phyloP scores from a whole-genome alignment of 2,329 filamentous ascomycete genomes.

The Zymoseptoria pseudotritici region DNA sequence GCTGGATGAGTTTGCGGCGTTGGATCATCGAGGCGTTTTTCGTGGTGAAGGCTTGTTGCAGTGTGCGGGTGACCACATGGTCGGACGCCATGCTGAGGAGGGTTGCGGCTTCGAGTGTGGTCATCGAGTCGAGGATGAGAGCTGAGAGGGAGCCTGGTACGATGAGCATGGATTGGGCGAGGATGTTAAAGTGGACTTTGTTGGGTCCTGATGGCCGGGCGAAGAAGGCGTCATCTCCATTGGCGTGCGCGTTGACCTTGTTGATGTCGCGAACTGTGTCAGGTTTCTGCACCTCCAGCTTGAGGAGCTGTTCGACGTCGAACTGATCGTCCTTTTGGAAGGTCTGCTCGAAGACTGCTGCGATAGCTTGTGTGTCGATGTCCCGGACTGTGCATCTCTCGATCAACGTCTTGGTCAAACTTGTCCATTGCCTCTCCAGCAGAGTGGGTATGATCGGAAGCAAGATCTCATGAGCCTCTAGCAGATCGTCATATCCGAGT shows the following conservation, averaged over 20 bases:
- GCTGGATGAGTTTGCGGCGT: slow-evolving; percentile 56
- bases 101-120: slow-evolving; percentile 44
- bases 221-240: slow-evolving; percentile 10
- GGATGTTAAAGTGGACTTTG: slow-evolving; percentile 66
- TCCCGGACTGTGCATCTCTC: slow-evolving; percentile 69
- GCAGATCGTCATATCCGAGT: slow-evolving; percentile 77
- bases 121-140: slow-evolving; percentile 58
- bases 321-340: slow-evolving; percentile 45
- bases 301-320: slow-evolving; percentile 54
- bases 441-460: slow-evolving; percentile 65
- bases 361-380: slow-evolving; percentile 50
- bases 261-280: slow-evolving; percentile 4
- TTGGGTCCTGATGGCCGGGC: slow-evolving; percentile 18
- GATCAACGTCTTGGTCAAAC: slow-evolving; percentile 72
- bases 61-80: slow-evolving; percentile 50
- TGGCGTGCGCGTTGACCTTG: slow-evolving; percentile 13
- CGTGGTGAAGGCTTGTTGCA: slow-evolving; percentile 56
- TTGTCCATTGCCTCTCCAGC: slow-evolving; percentile 66
- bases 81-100: slow-evolving; percentile 59
- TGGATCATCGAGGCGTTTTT: slow-evolving; percentile 49
- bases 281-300: slow-evolving; percentile 39
- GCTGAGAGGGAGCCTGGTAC: slow-evolving; percentile 62
- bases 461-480: slow-evolving; percentile 63
- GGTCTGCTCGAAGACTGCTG: slow-evolving; percentile 49
- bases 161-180: slow-evolving; percentile 71